phyloP scores from a whole-genome alignment of 495 filamentous ascomycete species.

The Xylaria telfairii region DNA sequence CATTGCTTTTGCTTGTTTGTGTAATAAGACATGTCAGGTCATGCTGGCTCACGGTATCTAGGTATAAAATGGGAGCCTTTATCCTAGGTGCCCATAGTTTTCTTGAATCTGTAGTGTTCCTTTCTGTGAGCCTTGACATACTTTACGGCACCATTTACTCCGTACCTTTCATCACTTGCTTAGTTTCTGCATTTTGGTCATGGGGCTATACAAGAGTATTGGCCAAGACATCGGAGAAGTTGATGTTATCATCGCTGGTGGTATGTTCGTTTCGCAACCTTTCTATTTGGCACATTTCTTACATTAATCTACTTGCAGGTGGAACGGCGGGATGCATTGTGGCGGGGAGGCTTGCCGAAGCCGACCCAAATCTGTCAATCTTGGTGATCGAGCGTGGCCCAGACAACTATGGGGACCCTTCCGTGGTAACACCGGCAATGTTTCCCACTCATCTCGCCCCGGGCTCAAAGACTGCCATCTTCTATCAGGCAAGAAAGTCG shows the following conservation, averaged over 20 bases:
- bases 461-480: slow-evolving; percentile 41
- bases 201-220: slow-evolving; percentile 44
- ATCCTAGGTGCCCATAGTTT: neutral
- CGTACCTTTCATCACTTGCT: neutral
- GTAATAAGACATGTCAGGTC: neutral
- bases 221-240: slow-evolving; percentile 41
- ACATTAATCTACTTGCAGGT: slow-evolving; percentile 35
- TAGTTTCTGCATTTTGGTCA: slow-evolving; percentile 22
- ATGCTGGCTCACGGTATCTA: neutral
- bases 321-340: slow-evolving; percentile 53
- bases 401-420: slow-evolving; percentile 45
- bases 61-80: neutral
- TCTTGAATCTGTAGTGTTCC: neutral
- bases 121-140: neutral
- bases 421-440: slow-evolving; percentile 41
- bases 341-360: slow-evolving; percentile 48
- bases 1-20: neutral
- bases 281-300: neutral
- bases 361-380: slow-evolving; percentile 48
- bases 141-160: neutral
- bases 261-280: slow-evolving; percentile 26
- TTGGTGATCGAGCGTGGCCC: slow-evolving; percentile 48
- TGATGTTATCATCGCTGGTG: slow-evolving; percentile 50
- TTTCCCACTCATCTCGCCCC: slow-evolving; percentile 44
- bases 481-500: slow-evolving; percentile 42